Conservation (phyloP, 352 stramenopile species). For the Phytophthora tentaculata region DNA sequence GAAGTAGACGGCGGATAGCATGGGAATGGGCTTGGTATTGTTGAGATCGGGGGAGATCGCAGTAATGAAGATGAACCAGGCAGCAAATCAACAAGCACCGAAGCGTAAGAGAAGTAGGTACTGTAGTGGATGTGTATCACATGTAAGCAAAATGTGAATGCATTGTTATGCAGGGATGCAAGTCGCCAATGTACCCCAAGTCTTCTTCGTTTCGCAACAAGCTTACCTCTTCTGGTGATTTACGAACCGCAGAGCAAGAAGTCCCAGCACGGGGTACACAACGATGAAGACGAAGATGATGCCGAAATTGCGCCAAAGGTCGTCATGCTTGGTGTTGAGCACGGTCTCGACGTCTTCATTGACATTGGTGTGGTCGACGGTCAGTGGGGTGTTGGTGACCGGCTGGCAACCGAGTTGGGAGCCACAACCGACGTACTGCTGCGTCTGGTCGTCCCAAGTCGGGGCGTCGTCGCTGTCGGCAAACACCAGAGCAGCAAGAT, state of each 20-base stretch:
- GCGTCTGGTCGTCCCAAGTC: constrained; percentile 7
- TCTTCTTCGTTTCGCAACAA: too few relatives aligned
- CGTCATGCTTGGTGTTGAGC: constrained; percentile 49
- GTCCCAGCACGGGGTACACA: constrained; percentile 34
- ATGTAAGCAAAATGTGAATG: too few relatives aligned
- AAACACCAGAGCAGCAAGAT: constrained; percentile 30
- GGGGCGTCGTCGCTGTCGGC: constrained; percentile 11
- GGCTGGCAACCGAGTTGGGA: constrained; percentile 26
- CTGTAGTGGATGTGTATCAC: too few relatives aligned
- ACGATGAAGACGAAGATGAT: constrained; percentile 44
- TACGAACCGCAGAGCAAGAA: constrained; percentile 50
- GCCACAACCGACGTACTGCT: constrained; percentile 11
- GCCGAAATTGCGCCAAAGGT: constrained; percentile 41
- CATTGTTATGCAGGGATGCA: too few relatives aligned
- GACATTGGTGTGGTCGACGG: constrained; percentile 28
- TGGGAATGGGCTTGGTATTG: too few relatives aligned
- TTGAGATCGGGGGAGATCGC: too few relatives aligned
- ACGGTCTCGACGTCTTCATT: constrained; percentile 48
- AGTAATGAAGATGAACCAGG: too few relatives aligned
- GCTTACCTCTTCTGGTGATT: constrained; percentile 44
- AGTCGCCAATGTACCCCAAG: too few relatives aligned
- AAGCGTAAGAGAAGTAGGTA: too few relatives aligned
- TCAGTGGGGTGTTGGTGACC: constrained; percentile 18
- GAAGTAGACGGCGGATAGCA: too few relatives aligned
- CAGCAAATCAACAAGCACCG: too few relatives aligned